phyloP scores from a whole-genome alignment of 2,329 filamentous ascomycete genomes.

The Emmonsia crescens region DNA sequence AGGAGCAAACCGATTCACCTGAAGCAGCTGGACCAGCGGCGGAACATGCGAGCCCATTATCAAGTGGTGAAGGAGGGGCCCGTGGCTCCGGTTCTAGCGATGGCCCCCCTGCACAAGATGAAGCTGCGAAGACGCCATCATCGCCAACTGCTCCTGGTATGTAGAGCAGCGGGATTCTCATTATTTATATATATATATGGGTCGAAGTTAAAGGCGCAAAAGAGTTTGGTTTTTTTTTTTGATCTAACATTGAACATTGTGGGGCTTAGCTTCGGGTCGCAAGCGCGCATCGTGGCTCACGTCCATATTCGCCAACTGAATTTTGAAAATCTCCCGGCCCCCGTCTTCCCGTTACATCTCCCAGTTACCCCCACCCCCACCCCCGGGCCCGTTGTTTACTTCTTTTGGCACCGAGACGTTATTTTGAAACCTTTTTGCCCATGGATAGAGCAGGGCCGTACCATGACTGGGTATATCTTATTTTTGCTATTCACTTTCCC shows the following conservation, averaged over 20 bases:
- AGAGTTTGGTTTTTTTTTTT: background rate
- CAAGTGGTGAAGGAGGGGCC: background rate
- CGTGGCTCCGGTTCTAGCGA: background rate
- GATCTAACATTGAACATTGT: background rate
- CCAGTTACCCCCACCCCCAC: background rate
- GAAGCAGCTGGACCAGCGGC: background rate
- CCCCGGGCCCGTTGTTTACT: background rate
- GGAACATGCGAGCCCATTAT: background rate
- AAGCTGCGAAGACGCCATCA: background rate
- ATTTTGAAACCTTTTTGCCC: background rate
- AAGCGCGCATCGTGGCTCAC: constrained; percentile 17
- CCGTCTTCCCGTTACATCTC: background rate
- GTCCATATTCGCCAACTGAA: constrained; percentile 18
- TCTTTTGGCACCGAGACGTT: background rate
- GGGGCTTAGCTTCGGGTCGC: constrained; percentile 9
- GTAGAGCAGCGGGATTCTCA: constrained; percentile 6
- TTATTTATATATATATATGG: background rate
- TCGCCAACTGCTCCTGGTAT: constrained; percentile 11
- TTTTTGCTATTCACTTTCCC: background rate
- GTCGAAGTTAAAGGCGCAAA: background rate
- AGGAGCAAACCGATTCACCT: background rate
- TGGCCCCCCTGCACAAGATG: background rate
- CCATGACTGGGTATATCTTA: background rate
- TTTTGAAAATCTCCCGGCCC: background rate
- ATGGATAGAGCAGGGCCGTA: background rate